Evolutionary conservation across 2,329 filamentous ascomycete genomes (phyloP).

Genomic region (Colletotrichum sp.): DNA sequence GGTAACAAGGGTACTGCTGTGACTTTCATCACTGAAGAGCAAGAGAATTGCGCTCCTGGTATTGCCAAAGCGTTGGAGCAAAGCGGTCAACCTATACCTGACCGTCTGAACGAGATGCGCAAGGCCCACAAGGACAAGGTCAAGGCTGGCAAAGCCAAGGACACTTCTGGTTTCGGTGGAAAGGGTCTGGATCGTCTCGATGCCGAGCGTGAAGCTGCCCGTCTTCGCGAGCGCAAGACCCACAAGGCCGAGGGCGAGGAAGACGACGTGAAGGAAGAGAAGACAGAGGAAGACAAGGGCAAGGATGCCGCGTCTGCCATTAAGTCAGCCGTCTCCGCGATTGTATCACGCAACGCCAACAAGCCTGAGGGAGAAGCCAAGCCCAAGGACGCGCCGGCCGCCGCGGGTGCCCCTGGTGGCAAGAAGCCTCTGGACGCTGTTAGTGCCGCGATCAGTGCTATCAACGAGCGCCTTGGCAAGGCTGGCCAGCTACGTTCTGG

Average conservation of each 20-base stretch:
- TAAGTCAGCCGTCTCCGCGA: constrained; percentile 64
- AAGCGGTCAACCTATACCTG: constrained; percentile 83
- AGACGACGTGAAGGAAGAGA: constrained; percentile 79
- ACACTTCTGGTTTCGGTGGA: constrained; percentile 88
- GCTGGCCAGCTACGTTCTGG: constrained; percentile 89
- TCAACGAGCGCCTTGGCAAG: constrained; percentile 88
- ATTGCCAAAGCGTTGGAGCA: constrained; percentile 92
- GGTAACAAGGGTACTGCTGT: constrained; percentile 95
- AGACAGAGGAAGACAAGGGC: constrained; percentile 74
- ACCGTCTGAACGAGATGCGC: constrained; percentile 68
- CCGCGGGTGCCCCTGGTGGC: constrained; percentile 53
- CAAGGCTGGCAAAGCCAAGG: constrained; percentile 89
- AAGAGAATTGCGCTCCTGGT: constrained; percentile 88
- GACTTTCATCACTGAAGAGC: constrained; percentile 89
- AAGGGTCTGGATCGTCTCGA: constrained; percentile 93
- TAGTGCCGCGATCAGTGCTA: constrained; percentile 86
- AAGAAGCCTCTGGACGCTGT: constrained; percentile 84
- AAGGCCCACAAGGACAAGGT: constrained; percentile 86
- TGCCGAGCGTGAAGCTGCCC: constrained; percentile 86
- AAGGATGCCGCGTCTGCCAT: constrained; percentile 72
- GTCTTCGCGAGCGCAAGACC: constrained; percentile 83
- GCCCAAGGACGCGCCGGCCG: constrained; percentile 50
- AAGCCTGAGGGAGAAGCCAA: constrained; percentile 47
- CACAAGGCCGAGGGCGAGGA: constrained; percentile 87
- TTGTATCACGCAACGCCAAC: constrained; percentile 56